Conservation (phyloP, 1,284 basidiomycete species). For the Hypsizygus ulmarius region DNA sequence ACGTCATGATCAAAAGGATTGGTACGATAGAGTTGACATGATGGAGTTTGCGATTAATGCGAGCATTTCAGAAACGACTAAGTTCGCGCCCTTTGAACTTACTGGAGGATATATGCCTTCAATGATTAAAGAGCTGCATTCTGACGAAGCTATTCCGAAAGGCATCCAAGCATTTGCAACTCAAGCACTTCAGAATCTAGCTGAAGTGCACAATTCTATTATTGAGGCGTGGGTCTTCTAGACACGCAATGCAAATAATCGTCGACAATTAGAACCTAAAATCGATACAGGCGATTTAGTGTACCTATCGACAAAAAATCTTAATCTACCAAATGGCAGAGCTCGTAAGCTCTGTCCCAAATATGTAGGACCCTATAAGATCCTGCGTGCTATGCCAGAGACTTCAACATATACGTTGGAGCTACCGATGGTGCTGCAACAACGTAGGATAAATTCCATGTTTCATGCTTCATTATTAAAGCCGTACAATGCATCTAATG, state of each 20-base stretch:
- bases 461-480: conserved; percentile 20
- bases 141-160: no score
- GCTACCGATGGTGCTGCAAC: conserved; percentile 19
- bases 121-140: no score
- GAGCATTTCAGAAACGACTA: conserved; percentile 26
- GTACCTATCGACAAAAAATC: conserved; percentile 28
- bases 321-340: conserved; percentile 27
- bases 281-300: no score
- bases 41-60: conserved; percentile 35
- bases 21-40: conserved; percentile 27
- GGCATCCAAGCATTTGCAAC: no score
- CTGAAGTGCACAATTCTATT: no score
- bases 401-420: conserved; percentile 27
- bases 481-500: conserved; percentile 15
- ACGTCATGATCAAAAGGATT: conserved; percentile 30
- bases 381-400: conserved; percentile 21
- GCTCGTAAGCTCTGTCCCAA: conserved; percentile 11
- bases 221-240: conserved; percentile 25
- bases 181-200: no score
- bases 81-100: conserved; percentile 36
- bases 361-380: conserved; percentile 24
- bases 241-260: conserved; percentile 25
- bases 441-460: conserved; percentile 8
- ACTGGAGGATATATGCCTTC: no score
- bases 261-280: conserved; percentile 7